Percentiles rank a stretch among this genome's conserved stretches.
Evolutionary conservation across 805 yeast genomes (phyloP).

Genomic region (Ogataea parapolymorpha): DNA sequence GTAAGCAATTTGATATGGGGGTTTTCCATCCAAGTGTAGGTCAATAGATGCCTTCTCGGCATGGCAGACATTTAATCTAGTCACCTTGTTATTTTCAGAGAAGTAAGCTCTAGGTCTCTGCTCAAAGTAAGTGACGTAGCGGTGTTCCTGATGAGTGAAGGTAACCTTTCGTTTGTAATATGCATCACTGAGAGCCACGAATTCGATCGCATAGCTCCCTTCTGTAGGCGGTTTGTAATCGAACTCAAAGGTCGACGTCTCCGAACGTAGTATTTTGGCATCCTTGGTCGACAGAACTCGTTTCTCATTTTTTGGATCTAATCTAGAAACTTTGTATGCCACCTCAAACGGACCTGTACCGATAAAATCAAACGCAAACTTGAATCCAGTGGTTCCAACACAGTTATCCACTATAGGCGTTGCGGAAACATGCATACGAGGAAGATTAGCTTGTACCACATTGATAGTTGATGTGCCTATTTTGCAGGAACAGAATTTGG

Average conservation of each 20-base stretch:
- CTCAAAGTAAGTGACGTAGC: conserved; percentile 68
- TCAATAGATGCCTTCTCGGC: conserved; percentile 42
- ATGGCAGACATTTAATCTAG: conserved; percentile 28
- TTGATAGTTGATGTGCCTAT: conserved; percentile 55
- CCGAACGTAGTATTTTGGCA: conserved; percentile 32
- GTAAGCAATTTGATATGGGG: conserved; percentile 73
- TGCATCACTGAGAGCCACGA: conserved; percentile 61
- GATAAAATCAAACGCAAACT: conserved; percentile 62
- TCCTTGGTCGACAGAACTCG: conserved; percentile 24
- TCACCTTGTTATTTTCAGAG: conserved; percentile 17
- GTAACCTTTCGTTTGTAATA: conserved; percentile 41
- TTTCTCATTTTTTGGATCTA: conserved; percentile 36
- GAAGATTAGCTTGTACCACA: conserved; percentile 40
- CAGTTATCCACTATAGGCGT: conserved; percentile 77
- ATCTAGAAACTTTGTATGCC: conserved; percentile 56
- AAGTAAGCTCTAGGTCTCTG: conserved; percentile 59
- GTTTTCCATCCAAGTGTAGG: conserved; percentile 67
- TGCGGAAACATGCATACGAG: conserved; percentile 44
- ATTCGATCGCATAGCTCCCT: conserved; percentile 76
- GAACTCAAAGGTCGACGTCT: conserved; percentile 38
- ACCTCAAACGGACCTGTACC: conserved; percentile 85
- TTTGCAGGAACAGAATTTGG: conserved; percentile 65
- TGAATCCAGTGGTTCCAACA: conserved; percentile 84
- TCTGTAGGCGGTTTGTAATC: conserved; percentile 74
- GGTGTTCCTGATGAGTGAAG: conserved; percentile 39